phyloP scores from a whole-genome alignment of 1,139 yeast species.

The Hyphopichia wangnamkhiaoensis region DNA sequence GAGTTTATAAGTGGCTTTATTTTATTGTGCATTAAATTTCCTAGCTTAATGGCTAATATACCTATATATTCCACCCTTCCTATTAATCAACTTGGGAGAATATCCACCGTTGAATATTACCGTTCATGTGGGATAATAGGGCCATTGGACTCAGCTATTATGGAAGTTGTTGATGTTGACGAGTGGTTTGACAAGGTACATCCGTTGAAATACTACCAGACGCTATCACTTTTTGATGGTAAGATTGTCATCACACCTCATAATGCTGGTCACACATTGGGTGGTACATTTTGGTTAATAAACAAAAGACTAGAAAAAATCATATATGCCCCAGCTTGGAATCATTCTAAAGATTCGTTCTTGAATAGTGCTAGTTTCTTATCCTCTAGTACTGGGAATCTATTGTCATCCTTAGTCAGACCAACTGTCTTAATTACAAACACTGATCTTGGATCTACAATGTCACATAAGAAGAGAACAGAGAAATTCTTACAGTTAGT shows the following conservation, averaged over 20 bases:
- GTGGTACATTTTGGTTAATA: constrained; percentile 88
- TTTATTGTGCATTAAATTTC: constrained; percentile 61
- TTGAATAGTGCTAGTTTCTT: constrained; percentile 78
- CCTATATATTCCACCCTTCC: constrained; percentile 90
- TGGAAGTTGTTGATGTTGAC: constrained; percentile 78
- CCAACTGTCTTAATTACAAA: constrained; percentile 88
- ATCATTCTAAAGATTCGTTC: constrained; percentile 86
- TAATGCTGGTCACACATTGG: constrained; percentile 90
- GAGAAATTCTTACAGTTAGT: constrained; percentile 67
- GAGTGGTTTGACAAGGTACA: constrained; percentile 70
- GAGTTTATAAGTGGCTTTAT: constrained; percentile 83
- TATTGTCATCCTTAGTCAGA: constrained; percentile 64
- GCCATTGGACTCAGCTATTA: constrained; percentile 58
- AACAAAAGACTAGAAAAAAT: constrained; percentile 74
- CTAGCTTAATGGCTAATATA: constrained; percentile 59
- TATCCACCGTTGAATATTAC: constrained; percentile 80
- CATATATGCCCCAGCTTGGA: constrained; percentile 92
- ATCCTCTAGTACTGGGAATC: constrained; percentile 43
- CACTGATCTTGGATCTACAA: constrained; percentile 65
- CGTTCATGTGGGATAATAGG: constrained; percentile 74
- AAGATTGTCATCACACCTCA: constrained; percentile 71
- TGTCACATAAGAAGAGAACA: constrained; percentile 65
- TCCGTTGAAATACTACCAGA: constrained; percentile 77
- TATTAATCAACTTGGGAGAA: constrained; percentile 81
- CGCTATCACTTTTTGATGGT: constrained; percentile 64